Evolutionary conservation across 768 basidiomycete genomes (phyloP), one percentile per base, ranked within the genome.

Genomic region (Mrakia frigida): DNA sequence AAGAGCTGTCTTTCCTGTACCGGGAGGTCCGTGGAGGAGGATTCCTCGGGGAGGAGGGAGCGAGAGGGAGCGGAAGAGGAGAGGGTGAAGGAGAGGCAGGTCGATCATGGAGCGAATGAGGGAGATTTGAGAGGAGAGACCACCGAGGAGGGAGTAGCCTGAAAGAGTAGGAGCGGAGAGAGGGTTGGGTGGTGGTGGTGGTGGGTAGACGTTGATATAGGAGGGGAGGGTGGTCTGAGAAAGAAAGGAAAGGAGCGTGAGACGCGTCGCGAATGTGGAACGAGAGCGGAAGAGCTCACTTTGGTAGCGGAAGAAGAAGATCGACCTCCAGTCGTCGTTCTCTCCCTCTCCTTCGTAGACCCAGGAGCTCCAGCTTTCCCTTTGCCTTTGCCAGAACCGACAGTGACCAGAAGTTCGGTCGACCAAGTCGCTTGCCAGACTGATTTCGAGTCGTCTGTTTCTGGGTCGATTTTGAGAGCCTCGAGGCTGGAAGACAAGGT

Each of bases 11-110:
- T 99, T 99, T 23, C 97, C 97, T 13, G 97, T 98, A 52, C 97
- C 97, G 3, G 97, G 94, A 16, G 94, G 95, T 16, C 97, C 97
- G 82, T 98, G 91, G 1, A 99, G 88, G 28, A 98, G 87, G 63
- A 98, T 91, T 6, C 97, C 97, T 65, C 92, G 89, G n/a, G 96
- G 95, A 23, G 96, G 95, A 80, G 92, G 94, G n/a, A 99, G 86
- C 50, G 92, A 90, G 80, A 94, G 92, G 80, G 90, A 88, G 10
- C 84, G 85, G 83, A 92, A 95, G 9, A 94, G 85, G 69, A 91
- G 89, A 5, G 93, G 93, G n/a, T 88, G 88, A 16, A 87, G 89
- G 59, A 96, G 86, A 23, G 94, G 93, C 65, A 94, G 89, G 81
- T 95, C 93, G 56, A 96, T 87, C 52, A 96, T 87, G 81, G 92